Base-by-base conservation (phyloP, 2,329 filamentous ascomycete genomes). In the Arthrobotrys sinensis region DNA sequence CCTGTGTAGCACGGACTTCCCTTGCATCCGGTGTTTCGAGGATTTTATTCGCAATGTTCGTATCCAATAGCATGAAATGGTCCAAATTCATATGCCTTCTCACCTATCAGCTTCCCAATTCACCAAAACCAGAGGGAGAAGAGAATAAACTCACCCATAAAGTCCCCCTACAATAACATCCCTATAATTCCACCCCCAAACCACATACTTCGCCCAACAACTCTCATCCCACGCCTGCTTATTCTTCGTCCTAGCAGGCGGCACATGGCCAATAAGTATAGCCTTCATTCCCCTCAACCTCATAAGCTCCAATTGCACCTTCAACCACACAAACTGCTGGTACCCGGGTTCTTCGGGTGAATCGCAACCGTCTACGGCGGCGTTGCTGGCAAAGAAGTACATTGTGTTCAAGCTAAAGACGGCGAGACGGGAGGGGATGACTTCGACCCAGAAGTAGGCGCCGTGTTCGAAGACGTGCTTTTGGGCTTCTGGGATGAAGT, bases 161-260 rank as follows among this genome's bases (percentile, higher is more conserved):
- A 97, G 83, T 28, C 90, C 90, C 11, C 89, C 90, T 19, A 94
- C 88, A 19, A 99, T 88, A 43, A 99, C 91, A 83, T 99, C 96
- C 38, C 96, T 92, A 84, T 94, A 99, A 84, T 96, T 93, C 81
- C 90, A 89, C 82, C 95, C 86, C 93, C 94, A 98, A 3, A 98
- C 86, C 0, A 93, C 92, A 84, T 97, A 99, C 83, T 97, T 97
- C 84, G 97, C 95, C 94, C 95, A 99, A 85, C 96, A 99, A 0
- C 92, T 81, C 86, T 98, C 95, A 81, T 97, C 94, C 96, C 96
- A 99, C 79, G 90, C 90, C 82, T 90, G 89, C 86, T 98, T 98
- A 85, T 90, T 91, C 40, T 90, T 88, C 0, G 94, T 96, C 79
- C 94, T 88, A 0, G 94, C 95, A 0, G 96, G 96, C 0, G 96